Evolutionary conservation across 371 early-diverging fungal genomes (phyloP).

Genomic region (Mortierella sp.): DNA sequence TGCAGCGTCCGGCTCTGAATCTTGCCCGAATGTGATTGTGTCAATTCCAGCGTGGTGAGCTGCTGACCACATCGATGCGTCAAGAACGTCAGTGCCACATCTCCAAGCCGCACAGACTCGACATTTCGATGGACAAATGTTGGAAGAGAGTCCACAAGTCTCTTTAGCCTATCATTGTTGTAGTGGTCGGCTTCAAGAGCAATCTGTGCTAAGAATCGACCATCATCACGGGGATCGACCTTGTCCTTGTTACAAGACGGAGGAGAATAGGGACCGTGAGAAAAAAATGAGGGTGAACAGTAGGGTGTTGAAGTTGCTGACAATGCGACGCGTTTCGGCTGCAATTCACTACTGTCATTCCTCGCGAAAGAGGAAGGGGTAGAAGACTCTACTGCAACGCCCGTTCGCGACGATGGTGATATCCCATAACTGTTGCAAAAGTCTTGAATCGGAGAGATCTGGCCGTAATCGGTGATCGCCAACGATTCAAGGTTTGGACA

Average conservation of each 20-base stretch:
- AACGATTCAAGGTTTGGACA: conserved; percentile 23
- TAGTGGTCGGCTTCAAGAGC: neutral
- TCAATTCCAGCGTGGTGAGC: conserved; percentile 13
- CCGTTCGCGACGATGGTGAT: neutral
- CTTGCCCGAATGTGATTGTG: conserved; percentile 6
- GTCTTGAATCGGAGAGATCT: conserved; percentile 2
- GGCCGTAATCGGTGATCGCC: conserved; percentile 18
- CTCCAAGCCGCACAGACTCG: conserved; percentile 15
- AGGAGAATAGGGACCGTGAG: too few relatives aligned
- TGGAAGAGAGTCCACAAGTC: conserved; percentile 3
- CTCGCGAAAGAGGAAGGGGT: too few relatives aligned
- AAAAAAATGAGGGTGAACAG: too few relatives aligned
- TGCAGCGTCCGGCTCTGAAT: conserved; percentile 12
- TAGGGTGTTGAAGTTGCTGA: too few relatives aligned
- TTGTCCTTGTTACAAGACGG: too few relatives aligned
- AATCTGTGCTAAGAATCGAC: too few relatives aligned
- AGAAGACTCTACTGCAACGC: too few relatives aligned
- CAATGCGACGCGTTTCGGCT: too few relatives aligned
- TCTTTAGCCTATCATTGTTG: neutral
- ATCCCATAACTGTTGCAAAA: neutral
- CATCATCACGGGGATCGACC: too few relatives aligned
- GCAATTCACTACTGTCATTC: neutral
- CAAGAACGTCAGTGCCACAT: conserved; percentile 9
- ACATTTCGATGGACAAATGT: conserved; percentile 5
- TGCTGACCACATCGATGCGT: neutral